A percentile compares a stretch with the other conserved stretches of the same genome.
Conservation (phyloP, 257 asterid genomes). For the Petrea volubilis region DNA sequence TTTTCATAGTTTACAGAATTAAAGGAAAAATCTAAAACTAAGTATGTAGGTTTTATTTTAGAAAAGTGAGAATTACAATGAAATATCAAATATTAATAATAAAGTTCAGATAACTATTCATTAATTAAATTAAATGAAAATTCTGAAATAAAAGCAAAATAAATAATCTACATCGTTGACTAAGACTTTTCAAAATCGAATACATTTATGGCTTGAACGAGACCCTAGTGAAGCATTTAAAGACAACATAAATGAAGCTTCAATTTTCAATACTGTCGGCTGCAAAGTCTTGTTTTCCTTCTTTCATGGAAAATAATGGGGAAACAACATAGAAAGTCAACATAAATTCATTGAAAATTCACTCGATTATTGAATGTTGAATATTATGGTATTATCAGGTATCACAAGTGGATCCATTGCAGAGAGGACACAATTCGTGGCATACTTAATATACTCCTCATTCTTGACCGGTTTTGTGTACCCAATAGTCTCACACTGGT, state of each 20-base stretch:
- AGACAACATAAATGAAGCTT: not conserved
- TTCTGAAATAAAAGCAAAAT: no score
- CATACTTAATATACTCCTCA: constrained; percentile 63
- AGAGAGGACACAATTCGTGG: constrained; percentile 73
- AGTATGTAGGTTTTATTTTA: not conserved
- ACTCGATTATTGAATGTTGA: not conserved
- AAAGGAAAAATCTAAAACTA: not conserved
- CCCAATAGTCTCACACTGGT: constrained; percentile 71
- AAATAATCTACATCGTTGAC: no score
- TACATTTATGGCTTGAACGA: no score
- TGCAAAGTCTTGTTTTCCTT: not conserved
- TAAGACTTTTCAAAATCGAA: no score
- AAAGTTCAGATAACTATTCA: no score
- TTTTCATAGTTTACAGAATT: not conserved
- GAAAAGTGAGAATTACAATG: no score
- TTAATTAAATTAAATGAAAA: no score
- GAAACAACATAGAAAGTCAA: not conserved
- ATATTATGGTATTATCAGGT: constrained; percentile 34
- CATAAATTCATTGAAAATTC: not conserved
- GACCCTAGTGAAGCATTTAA: not conserved
- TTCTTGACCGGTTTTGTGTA: constrained; percentile 76
- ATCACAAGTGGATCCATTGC: constrained; percentile 77
- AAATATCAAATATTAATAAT: no score
- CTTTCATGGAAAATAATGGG: not conserved
- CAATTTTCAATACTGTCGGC: not conserved